Conservation (phyloP, 208 protist genomes). For the Acanthamoeba polyphaga region DNA sequence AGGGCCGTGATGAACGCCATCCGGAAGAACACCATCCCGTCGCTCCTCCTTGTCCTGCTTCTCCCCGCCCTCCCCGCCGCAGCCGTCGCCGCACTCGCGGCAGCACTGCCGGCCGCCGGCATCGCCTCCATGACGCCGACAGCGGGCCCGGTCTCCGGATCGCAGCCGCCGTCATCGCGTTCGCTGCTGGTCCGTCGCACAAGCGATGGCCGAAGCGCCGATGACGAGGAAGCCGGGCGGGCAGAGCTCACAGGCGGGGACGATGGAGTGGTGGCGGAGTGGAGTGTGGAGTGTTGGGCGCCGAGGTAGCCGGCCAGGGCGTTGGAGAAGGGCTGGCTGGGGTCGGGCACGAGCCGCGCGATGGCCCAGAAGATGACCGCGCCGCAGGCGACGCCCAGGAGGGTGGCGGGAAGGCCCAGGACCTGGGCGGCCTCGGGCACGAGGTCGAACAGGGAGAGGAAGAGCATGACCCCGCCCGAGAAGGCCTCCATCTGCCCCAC, state of each 20-base stretch:
- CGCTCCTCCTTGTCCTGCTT: slow-evolving; percentile 12
- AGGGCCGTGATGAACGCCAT: slow-evolving; percentile 43
- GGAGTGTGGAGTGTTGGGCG: not conserved
- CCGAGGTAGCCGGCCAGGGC: not conserved
- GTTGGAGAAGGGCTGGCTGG: slow-evolving; percentile 28
- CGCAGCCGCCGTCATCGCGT: not conserved
- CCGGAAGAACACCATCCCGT: not conserved
- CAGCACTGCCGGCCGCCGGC: not conserved
- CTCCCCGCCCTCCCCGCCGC: not conserved
- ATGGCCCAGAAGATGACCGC: slow-evolving; percentile 36
- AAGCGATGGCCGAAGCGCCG: not conserved
- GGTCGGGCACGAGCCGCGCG: not conserved
- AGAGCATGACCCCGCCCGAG: slow-evolving; percentile 81
- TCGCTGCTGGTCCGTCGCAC: not conserved
- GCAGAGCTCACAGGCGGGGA: not conserved
- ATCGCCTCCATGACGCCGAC: no score
- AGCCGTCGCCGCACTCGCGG: not conserved
- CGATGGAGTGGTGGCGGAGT: not conserved
- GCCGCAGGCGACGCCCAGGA: not conserved
- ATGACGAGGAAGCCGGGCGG: not conserved
- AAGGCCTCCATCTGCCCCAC: slow-evolving; percentile 38
- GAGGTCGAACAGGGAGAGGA: slow-evolving; percentile 84
- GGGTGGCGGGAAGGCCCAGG: slow-evolving; percentile 70
- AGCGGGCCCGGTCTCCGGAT: not conserved
- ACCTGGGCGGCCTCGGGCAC: slow-evolving; percentile 78